Percentiles rank a stretch among this genome's conserved stretches.
phyloP scores from a whole-genome alignment of 768 basidiomycete species.

The Russula emetica region DNA sequence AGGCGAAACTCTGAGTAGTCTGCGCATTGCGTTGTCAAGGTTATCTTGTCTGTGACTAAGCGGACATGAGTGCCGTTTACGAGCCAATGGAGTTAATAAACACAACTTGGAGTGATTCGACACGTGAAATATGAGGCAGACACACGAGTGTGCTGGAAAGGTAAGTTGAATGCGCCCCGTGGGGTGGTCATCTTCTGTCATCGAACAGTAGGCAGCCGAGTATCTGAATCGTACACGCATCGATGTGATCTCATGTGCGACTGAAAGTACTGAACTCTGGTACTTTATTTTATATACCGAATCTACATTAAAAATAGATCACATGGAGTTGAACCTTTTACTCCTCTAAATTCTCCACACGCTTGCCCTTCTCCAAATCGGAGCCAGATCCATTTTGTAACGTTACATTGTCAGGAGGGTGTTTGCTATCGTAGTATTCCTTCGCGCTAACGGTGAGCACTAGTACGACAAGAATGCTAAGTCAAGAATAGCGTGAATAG shows the following conservation, averaged over 20 bases:
- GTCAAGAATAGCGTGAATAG: neutral
- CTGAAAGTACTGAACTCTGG: neutral
- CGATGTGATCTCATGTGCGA: neutral
- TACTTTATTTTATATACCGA: neutral
- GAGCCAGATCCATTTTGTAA: neutral
- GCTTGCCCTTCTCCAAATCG: conserved; percentile 13
- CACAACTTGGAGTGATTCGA: neutral
- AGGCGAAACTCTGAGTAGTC: conserved; percentile 8
- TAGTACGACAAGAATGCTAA: conserved; percentile 8
- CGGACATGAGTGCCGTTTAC: too few relatives aligned
- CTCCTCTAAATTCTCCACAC: neutral
- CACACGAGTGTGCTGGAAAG: neutral
- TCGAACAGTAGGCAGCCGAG: neutral
- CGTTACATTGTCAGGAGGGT: neutral
- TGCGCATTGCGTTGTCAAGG: neutral
- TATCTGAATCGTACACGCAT: too few relatives aligned
- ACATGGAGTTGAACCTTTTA: neutral
- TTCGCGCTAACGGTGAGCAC: conserved; percentile 17
- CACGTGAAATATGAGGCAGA: neutral
- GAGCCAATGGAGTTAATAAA: neutral
- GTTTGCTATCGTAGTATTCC: conserved; percentile 4
- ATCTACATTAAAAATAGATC: neutral
- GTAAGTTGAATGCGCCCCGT: neutral
- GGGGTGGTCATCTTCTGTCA: neutral
- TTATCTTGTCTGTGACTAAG: too few relatives aligned